A percentile compares a stretch with the other conserved stretches of the same genome.
Evolutionary conservation across 2,329 filamentous ascomycete species (phyloP).

Genomic region (Sphaerulina vaccinii): DNA sequence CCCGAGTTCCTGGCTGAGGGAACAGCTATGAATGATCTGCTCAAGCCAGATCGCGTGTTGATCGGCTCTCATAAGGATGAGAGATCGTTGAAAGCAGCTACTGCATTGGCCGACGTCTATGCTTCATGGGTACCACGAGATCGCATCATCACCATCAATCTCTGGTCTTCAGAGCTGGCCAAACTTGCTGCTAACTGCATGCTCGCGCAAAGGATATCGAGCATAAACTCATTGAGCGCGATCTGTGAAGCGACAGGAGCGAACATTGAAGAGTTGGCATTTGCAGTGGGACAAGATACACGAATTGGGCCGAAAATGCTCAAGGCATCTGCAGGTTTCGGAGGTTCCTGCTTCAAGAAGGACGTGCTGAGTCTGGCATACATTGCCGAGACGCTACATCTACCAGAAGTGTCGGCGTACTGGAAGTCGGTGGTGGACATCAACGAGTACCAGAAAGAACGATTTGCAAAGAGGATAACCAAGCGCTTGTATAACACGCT

Average conservation of each 20-base stretch:
- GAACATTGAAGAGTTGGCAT: slow-evolving; percentile 70
- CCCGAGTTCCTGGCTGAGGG: slow-evolving; percentile 80
- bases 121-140: slow-evolving; percentile 66
- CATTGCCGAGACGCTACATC: slow-evolving; percentile 66
- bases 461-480: slow-evolving; percentile 67
- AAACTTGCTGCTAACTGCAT: slow-evolving; percentile 80
- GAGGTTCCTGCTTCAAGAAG: slow-evolving; percentile 79
- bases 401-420: slow-evolving; percentile 71
- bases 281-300: slow-evolving; percentile 63
- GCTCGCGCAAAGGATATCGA: slow-evolving; percentile 76
- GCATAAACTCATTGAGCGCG: slow-evolving; percentile 77
- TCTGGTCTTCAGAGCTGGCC: slow-evolving; percentile 74
- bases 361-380: slow-evolving; percentile 73
- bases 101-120: slow-evolving; percentile 65
- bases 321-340: slow-evolving; percentile 73
- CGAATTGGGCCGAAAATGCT: slow-evolving; percentile 73
- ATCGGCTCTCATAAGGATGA: slow-evolving; percentile 67
- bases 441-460: slow-evolving; percentile 71
- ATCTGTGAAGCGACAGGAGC: slow-evolving; percentile 76
- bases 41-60: slow-evolving; percentile 69
- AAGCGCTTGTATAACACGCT: slow-evolving; percentile 67
- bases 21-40: slow-evolving; percentile 69
- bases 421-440: slow-evolving; percentile 73
- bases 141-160: slow-evolving; percentile 69
- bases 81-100: slow-evolving; percentile 61